Evolutionary conservation across 495 filamentous ascomycete genomes (phyloP).

Genomic region (Penicillium angulare): DNA sequence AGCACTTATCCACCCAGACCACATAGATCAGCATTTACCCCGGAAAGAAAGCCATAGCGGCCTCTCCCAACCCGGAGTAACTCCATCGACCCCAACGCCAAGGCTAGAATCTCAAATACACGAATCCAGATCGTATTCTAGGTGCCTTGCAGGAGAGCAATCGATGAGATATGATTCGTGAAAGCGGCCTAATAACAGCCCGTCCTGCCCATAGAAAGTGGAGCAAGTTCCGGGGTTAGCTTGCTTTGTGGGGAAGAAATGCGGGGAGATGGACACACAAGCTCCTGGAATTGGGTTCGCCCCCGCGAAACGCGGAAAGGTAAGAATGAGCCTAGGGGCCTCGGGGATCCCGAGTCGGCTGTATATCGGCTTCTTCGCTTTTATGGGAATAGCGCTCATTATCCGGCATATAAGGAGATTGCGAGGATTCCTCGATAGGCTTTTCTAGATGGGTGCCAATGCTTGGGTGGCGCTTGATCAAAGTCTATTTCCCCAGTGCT

Average conservation of each 20-base stretch:
- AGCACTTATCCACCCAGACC: no score
- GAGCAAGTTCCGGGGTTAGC: conserved; percentile 9
- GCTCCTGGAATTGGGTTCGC: background rate
- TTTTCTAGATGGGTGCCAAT: background rate
- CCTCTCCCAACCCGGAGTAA: background rate
- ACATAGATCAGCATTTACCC: background rate
- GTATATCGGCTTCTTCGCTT: conserved; percentile 1
- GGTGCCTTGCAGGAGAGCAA: background rate
- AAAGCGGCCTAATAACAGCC: background rate
- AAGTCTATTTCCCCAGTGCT: background rate
- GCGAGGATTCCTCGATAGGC: background rate
- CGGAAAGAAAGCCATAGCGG: background rate
- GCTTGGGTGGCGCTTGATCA: background rate
- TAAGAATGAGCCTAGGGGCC: conserved; percentile 2
- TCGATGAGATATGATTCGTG: background rate
- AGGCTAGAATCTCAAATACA: background rate
- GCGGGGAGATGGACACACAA: conserved; percentile 7
- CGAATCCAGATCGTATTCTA: background rate
- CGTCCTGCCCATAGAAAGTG: conserved; percentile 2
- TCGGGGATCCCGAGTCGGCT: conserved; percentile 5
- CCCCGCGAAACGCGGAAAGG: conserved; percentile 2
- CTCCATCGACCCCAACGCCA: background rate
- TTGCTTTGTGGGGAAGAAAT: conserved; percentile 8
- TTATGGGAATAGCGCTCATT: background rate
- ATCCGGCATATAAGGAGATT: background rate